These are phyloP conservation scores for Friedmanniomyces simplex DNA, from an alignment of 495 filamentous ascomycete genomes.

Conservation along the genomic window DNA sequence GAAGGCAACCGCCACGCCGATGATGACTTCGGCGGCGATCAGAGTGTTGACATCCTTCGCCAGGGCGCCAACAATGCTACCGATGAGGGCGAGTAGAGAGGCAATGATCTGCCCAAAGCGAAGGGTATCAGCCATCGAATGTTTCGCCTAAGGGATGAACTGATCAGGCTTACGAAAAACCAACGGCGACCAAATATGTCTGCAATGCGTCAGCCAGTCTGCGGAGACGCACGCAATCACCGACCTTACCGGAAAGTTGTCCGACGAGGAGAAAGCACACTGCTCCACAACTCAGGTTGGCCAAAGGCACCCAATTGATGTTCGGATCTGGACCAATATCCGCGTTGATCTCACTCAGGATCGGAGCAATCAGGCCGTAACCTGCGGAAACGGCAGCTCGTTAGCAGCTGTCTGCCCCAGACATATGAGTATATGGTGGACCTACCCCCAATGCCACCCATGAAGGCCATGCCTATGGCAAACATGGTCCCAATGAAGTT, in stretches of 20 bases:
- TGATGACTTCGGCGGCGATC: slow-evolving; percentile 17
- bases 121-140: too few species aligned
- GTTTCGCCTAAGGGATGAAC: too few species aligned
- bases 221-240: too few species aligned
- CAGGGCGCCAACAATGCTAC: slow-evolving; percentile 23
- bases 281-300: slow-evolving; percentile 4
- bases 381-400: too few species aligned
- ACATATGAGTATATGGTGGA: too few species aligned
- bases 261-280: slow-evolving; percentile 30
- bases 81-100: slow-evolving; percentile 19
- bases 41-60: slow-evolving; percentile 23
- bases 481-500: slow-evolving; percentile 13
- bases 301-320: slow-evolving; percentile 24
- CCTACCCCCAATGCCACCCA: slow-evolving; percentile 13
- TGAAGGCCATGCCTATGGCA: slow-evolving; percentile 12
- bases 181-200: slow-evolving; percentile 47
- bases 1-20: slow-evolving; percentile 12
- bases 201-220: too few species aligned
- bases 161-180: too few species aligned
- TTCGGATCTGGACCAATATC: slow-evolving; percentile 17
- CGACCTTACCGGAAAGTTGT: slow-evolving; percentile 27
- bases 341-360: slow-evolving; percentile 14
- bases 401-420: too few species aligned
- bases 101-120: too few species aligned
- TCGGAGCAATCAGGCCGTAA: slow-evolving; percentile 10